phyloP scores from a whole-genome alignment of 1,284 basidiomycete genomes.

The Sutorius eximius region DNA sequence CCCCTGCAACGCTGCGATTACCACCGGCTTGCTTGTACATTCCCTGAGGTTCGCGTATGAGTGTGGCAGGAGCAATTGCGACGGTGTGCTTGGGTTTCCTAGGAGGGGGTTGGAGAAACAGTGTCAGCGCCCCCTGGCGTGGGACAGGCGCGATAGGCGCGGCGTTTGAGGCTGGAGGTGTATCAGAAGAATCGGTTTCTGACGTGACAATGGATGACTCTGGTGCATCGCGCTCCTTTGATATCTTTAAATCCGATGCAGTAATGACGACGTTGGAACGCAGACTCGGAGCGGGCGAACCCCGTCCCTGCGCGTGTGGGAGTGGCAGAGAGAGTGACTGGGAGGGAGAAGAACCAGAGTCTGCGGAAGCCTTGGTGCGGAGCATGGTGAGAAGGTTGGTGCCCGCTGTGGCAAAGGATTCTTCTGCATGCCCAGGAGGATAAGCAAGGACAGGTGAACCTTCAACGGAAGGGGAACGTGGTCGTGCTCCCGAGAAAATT shows the following conservation, averaged over 20 bases:
- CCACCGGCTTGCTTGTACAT: constrained; percentile 33
- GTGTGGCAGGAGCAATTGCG: not conserved
- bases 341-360: constrained; percentile 28
- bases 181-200: constrained; percentile 23
- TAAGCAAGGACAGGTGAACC: constrained; percentile 29
- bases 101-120: constrained; percentile 65
- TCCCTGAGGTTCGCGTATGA: constrained; percentile 8
- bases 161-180: constrained; percentile 14
- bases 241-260: constrained; percentile 53
- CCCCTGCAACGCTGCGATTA: constrained; percentile 35
- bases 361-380: constrained; percentile 40
- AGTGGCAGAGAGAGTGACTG: constrained; percentile 24
- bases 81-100: constrained; percentile 45
- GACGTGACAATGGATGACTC: constrained; percentile 5
- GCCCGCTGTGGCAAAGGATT: constrained; percentile 56
- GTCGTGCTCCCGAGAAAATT: constrained; percentile 53
- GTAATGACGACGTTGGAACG: constrained; percentile 26
- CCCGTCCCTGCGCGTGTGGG: constrained; percentile 17
- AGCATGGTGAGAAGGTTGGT: constrained; percentile 55
- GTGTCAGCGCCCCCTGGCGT: constrained; percentile 21
- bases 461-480: constrained; percentile 57
- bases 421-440: constrained; percentile 35
- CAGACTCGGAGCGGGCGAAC: constrained; percentile 34
- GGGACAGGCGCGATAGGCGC: constrained; percentile 16
- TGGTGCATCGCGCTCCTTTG: constrained; percentile 43